Percentiles rank a stretch among this genome's conserved stretches.
phyloP scores from a whole-genome alignment of 352 stramenopile genomes.

The Halophytophthora batemanensis region DNA sequence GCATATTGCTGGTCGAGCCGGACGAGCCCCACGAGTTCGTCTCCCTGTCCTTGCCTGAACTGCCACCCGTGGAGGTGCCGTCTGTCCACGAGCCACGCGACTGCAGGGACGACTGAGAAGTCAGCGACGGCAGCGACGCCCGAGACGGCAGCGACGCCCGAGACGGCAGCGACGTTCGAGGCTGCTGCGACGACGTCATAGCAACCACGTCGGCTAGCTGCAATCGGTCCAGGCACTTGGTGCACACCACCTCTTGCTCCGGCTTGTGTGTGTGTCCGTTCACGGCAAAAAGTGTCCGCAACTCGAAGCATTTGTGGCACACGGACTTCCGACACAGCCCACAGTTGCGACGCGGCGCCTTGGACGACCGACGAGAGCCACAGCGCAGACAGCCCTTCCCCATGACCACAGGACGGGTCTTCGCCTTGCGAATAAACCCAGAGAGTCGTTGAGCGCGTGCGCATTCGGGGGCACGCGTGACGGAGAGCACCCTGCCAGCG shows the following conservation, averaged over 20 bases:
- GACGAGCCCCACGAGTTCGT: slow-evolving; percentile 11
- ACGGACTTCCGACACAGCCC: slow-evolving; percentile 51
- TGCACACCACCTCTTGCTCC: slow-evolving; percentile 40
- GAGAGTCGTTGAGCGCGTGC: slow-evolving; percentile 42
- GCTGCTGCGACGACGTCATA: slow-evolving; percentile 10
- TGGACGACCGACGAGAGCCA: slow-evolving; percentile 20
- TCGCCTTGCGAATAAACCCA: slow-evolving; percentile 32
- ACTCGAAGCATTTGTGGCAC: slow-evolving; percentile 31
- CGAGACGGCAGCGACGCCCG: neutral
- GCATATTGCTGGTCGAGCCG: slow-evolving; percentile 6
- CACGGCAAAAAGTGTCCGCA: slow-evolving; percentile 34
- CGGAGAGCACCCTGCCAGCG: slow-evolving; percentile 36
- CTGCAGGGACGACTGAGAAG: neutral
- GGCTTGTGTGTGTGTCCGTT: slow-evolving; percentile 25
- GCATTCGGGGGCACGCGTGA: slow-evolving; percentile 27
- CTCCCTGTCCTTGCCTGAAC: slow-evolving; percentile 16
- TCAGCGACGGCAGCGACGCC: neutral
- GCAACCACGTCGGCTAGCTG: slow-evolving; percentile 19
- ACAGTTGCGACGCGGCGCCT: slow-evolving; percentile 33
- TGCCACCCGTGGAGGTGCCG: slow-evolving; percentile 17
- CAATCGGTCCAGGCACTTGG: slow-evolving; percentile 34
- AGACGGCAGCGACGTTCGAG: neutral
- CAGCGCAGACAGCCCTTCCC: slow-evolving; percentile 49
- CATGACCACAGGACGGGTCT: slow-evolving; percentile 26
- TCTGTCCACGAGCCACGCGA: slow-evolving; percentile 8